Evolutionary conservation across 805 yeast genomes (phyloP), one percentile per base, ranked within the genome.

Genomic region (Helenozyma baotianmanensis): DNA sequence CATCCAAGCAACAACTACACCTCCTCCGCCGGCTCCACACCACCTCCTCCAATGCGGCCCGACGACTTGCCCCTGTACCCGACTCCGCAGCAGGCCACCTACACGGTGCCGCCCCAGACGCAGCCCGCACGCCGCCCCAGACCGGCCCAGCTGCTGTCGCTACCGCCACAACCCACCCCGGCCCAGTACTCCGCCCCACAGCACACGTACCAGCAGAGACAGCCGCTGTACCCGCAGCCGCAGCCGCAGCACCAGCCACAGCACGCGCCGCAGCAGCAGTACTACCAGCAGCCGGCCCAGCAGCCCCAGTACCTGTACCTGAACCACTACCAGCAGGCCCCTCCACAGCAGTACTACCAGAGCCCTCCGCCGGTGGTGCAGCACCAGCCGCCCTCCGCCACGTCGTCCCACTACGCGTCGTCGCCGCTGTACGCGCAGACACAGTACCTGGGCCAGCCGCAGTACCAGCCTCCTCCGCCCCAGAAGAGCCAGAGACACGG

Each of bases 41-140:
- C n/a, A n/a, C n/a, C n/a, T n/a, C n/a, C n/a, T 8, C 19, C 19
- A 25, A 46, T 46, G 50, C 35, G 34, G 27, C 33, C 50, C 12
- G 45, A 67, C 53, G 72, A 67, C 23, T 52, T 67, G 43, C 73
- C 73, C 14, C 47, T 56, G 48, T 64, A 63, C 44, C 73, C 72
- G 5, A 67, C 73, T 16, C 73, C 72, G 2, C 65, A 58, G 32
- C 70, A 67, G 50, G 69, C 68, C 6, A 53, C 67, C 5, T 42
- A 47, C 29, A 31, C 36, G 15, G 26, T 39, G 19, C 40, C 42
- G 23, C 17, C 39, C 35, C 46, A 30, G 18, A 32, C 29, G 18
- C 41, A 15, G 41, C 36, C 19, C 40, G 36, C 26, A 22, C 32
- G 29, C 29, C 34, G 14, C 40, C 38, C 27, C 43, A 5, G 8